These are phyloP conservation scores for Fusarium decemcellulare DNA, from an alignment of 2,329 filamentous ascomycete species.

Conservation along the genomic window DNA sequence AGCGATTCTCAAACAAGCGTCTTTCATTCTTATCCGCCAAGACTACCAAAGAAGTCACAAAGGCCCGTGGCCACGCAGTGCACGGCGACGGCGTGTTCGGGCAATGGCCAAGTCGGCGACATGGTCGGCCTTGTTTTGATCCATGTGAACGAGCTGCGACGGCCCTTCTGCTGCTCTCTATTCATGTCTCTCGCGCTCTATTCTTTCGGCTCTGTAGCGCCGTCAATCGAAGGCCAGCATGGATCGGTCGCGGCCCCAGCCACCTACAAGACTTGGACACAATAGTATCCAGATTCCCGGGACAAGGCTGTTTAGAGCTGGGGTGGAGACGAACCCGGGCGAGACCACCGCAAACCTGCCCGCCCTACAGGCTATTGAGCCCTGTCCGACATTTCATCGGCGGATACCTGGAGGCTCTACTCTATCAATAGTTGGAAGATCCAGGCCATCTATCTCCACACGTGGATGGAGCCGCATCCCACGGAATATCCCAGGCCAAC, in stretches of 20 bases:
- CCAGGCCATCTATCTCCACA: neutral
- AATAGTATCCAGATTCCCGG: conserved; percentile 7
- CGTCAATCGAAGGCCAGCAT: neutral
- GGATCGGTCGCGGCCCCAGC: conserved; percentile 9
- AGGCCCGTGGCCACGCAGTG: no score
- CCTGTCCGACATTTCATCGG: neutral
- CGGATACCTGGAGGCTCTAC: neutral
- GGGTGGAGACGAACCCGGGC: neutral
- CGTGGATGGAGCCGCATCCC: neutral
- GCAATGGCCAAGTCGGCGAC: no score
- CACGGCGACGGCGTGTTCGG: no score
- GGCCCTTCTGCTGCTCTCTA: neutral
- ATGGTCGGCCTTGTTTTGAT: neutral
- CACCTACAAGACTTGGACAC: conserved; percentile 1
- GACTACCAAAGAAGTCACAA: no score
- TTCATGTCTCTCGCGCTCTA: neutral
- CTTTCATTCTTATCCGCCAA: neutral
- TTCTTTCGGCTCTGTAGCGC: neutral
- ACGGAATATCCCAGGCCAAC: neutral
- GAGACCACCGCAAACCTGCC: neutral
- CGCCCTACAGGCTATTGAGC: neutral
- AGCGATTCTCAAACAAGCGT: neutral
- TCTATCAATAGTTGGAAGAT: neutral
- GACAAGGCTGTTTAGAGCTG: neutral
- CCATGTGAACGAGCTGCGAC: neutral